These are phyloP conservation scores for Euphorbia schlechtendalii DNA, from an alignment of 441 rosid species.

Conservation along the genomic window DNA sequence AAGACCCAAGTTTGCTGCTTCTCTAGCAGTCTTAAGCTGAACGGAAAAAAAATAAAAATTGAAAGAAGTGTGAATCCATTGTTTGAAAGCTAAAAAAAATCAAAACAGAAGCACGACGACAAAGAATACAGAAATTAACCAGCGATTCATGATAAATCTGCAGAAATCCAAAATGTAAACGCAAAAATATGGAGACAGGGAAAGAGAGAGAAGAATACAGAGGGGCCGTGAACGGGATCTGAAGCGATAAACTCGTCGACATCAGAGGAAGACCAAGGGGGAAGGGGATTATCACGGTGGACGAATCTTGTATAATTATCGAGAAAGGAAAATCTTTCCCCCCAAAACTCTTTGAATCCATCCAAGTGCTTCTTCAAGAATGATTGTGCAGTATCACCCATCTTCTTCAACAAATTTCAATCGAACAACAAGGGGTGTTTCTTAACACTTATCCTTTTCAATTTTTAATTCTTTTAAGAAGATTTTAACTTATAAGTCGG, in stretches of 20 bases:
- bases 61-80: not conserved
- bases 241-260: constrained; percentile 76
- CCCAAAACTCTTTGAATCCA: constrained; percentile 64
- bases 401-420: constrained; percentile 12
- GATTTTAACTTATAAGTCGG: too few species aligned
- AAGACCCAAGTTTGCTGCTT: constrained; percentile 46
- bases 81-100: not conserved
- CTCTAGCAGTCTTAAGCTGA: constrained; percentile 82
- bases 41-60: not conserved
- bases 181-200: too few species aligned
- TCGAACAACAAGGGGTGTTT: too few species aligned
- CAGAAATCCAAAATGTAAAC: not conserved
- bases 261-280: constrained; percentile 78
- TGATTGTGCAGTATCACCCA: constrained; percentile 39
- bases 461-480: too few species aligned
- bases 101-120: not conserved
- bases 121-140: too few species aligned
- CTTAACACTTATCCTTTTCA: too few species aligned
- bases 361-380: constrained; percentile 42
- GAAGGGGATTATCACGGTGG: constrained; percentile 52
- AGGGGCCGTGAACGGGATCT: constrained; percentile 78
- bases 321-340: constrained; percentile 46
- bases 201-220: constrained; percentile 29
- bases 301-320: constrained; percentile 52
- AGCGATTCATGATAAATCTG: not conserved